phyloP scores from a whole-genome alignment of 1,139 yeast species.

The Lodderomyces margitis region DNA sequence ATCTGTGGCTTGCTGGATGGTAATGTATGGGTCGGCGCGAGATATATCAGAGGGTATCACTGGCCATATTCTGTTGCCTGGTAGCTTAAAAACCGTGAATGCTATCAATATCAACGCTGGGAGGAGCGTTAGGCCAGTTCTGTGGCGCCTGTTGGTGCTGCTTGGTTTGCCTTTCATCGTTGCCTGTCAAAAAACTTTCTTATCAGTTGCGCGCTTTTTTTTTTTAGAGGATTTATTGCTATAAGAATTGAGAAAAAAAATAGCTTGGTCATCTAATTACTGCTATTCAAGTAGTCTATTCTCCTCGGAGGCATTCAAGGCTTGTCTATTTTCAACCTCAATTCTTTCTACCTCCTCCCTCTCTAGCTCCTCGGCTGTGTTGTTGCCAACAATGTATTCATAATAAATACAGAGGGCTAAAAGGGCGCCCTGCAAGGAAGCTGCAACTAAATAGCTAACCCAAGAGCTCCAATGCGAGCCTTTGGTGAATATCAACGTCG shows the following conservation, averaged over 20 bases:
- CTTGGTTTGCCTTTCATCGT: background rate
- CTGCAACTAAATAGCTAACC: slow-evolving; percentile 78
- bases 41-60: slow-evolving; percentile 1
- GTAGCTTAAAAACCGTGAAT: background rate
- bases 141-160: slow-evolving; percentile 17
- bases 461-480: slow-evolving; percentile 88
- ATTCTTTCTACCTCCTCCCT: slow-evolving; percentile 33
- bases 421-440: slow-evolving; percentile 51
- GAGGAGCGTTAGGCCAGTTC: background rate
- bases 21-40: slow-evolving; percentile 12
- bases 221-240: background rate
- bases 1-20: slow-evolving; percentile 8
- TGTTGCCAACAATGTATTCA: slow-evolving; percentile 25
- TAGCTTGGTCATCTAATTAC: background rate
- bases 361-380: slow-evolving; percentile 28
- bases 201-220: background rate
- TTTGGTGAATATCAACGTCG: slow-evolving; percentile 64
- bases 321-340: slow-evolving; percentile 25
- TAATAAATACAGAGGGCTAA: slow-evolving; percentile 39
- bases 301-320: background rate
- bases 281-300: background rate
- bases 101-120: background rate
- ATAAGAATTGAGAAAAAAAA: background rate
- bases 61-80: background rate
- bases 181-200: background rate